Conservation (phyloP, 768 basidiomycete species). For the Tricholoma hemisulphureum region DNA sequence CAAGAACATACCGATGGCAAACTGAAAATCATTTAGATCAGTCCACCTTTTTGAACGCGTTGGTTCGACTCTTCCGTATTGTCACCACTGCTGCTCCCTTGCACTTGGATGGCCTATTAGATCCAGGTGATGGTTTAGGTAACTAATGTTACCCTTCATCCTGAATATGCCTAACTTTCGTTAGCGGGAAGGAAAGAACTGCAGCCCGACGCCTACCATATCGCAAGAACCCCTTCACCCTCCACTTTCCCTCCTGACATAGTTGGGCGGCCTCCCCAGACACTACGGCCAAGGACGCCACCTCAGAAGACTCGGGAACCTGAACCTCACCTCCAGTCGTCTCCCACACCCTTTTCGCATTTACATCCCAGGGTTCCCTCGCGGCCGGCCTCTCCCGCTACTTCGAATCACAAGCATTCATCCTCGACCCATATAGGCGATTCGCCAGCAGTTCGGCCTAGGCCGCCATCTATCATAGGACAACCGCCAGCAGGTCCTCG, state of each 20-base stretch:
- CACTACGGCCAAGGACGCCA: not conserved
- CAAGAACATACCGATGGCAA: slow-evolving; percentile 89
- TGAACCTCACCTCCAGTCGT: slow-evolving; percentile 6
- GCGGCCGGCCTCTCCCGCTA: slow-evolving; percentile 3
- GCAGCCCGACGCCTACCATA: not conserved
- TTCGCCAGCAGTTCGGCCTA: not conserved
- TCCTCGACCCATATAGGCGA: not conserved
- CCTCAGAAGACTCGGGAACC: not conserved
- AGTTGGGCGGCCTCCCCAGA: not conserved
- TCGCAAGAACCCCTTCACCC: slow-evolving; percentile 1
- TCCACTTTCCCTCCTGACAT: not conserved
- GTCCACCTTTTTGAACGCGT: slow-evolving; percentile 60
- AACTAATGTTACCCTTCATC: slow-evolving; percentile 9
- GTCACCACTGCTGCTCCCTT: slow-evolving; percentile 46
- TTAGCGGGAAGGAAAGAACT: not conserved
- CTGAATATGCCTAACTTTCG: not conserved
- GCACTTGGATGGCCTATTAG: slow-evolving; percentile 58
- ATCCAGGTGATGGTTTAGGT: slow-evolving; percentile 37
- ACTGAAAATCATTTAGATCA: slow-evolving; percentile 79
- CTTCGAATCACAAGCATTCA: not conserved
- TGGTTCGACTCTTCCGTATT: slow-evolving; percentile 60
- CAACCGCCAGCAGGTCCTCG: not conserved
- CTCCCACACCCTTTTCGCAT: slow-evolving; percentile 20
- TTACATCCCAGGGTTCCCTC: slow-evolving; percentile 21
- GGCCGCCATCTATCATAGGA: not conserved